A percentile compares a stretch with the other conserved stretches of the same genome.
Evolutionary conservation across 306 rosid species (phyloP).

Genomic region (Hippophae tibetana): DNA sequence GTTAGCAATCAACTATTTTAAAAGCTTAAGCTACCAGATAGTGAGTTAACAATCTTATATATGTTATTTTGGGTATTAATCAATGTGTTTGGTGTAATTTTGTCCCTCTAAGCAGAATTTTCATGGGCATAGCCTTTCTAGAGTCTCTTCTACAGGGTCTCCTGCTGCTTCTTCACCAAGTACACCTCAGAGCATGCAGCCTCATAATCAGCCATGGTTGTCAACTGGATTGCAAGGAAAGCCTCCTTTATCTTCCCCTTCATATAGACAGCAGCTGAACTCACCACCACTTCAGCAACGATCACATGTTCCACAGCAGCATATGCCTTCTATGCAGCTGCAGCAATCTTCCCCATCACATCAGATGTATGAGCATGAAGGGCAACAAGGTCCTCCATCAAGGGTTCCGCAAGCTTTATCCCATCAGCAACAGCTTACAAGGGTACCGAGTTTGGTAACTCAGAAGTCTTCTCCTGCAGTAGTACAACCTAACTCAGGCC

Average conservation of each 20-base stretch:
- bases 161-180: conserved; percentile 49
- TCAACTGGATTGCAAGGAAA: conserved; percentile 76
- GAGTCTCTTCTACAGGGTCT: conserved; percentile 58
- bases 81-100: conserved; percentile 11
- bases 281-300: conserved; percentile 63
- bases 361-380: conserved; percentile 58
- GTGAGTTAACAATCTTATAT: too few relatives aligned
- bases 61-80: background rate
- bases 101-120: conserved; percentile 42
- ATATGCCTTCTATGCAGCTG: conserved; percentile 19
- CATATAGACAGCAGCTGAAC: conserved; percentile 68
- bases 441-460: conserved; percentile 49
- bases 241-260: conserved; percentile 78
- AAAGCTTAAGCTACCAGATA: too few relatives aligned
- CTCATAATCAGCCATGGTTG: conserved; percentile 86
- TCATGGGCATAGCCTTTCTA: conserved; percentile 67
- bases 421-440: conserved; percentile 63
- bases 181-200: conserved; percentile 51
- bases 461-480: conserved; percentile 49
- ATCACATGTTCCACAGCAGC: conserved; percentile 30
- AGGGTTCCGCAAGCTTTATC: conserved; percentile 48
- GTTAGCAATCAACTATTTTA: too few relatives aligned
- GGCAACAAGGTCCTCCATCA: conserved; percentile 47
- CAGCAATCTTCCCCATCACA: conserved; percentile 45
- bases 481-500: conserved; percentile 44